Percentiles rank a stretch among this genome's conserved stretches.
These are phyloP conservation scores for Papiliotrema terrestris DNA, from an alignment of 1,284 basidiomycete genomes.

Conservation along the genomic window DNA sequence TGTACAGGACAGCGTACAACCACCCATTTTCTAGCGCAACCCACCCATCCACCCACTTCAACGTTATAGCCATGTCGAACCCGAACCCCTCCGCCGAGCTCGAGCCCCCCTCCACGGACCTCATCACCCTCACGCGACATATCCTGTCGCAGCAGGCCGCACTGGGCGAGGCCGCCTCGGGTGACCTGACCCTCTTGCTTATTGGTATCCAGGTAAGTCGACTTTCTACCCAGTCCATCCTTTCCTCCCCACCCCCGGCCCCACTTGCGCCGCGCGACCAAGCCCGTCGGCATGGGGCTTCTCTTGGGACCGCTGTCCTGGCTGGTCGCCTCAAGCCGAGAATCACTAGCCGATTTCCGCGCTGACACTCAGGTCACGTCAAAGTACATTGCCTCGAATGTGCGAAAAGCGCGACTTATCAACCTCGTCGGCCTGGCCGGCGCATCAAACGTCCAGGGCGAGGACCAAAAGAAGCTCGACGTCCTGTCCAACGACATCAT, in stretches of 20 bases:
- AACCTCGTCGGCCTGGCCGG: constrained; percentile 98
- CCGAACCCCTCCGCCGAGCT: constrained; percentile 46
- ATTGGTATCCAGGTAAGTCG: constrained; percentile 88
- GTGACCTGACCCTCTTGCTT: constrained; percentile 90
- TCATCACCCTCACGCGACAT: constrained; percentile 89
- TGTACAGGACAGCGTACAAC: too few relatives aligned
- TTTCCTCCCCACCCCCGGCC: too few relatives aligned
- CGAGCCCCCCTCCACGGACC: constrained; percentile 73
- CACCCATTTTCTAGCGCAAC: too few relatives aligned
- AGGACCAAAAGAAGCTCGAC: constrained; percentile 99
- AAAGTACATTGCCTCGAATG: constrained; percentile 95
- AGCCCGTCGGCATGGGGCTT: too few relatives aligned
- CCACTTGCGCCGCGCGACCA: too few relatives aligned
- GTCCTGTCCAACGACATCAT: constrained; percentile 99
- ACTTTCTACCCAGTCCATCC: neutral
- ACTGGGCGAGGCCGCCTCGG: constrained; percentile 74
- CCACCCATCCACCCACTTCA: too few relatives aligned
- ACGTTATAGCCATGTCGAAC: neutral
- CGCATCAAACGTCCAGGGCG: constrained; percentile 93
- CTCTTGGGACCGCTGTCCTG: too few relatives aligned
- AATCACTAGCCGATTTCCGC: too few relatives aligned
- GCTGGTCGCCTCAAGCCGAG: too few relatives aligned
- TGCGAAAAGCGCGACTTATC: constrained; percentile 93
- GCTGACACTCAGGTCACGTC: constrained; percentile 52
- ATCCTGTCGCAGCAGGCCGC: constrained; percentile 78